Conservation (phyloP, 768 basidiomycete species). For the Hemileccinum impolitum region DNA sequence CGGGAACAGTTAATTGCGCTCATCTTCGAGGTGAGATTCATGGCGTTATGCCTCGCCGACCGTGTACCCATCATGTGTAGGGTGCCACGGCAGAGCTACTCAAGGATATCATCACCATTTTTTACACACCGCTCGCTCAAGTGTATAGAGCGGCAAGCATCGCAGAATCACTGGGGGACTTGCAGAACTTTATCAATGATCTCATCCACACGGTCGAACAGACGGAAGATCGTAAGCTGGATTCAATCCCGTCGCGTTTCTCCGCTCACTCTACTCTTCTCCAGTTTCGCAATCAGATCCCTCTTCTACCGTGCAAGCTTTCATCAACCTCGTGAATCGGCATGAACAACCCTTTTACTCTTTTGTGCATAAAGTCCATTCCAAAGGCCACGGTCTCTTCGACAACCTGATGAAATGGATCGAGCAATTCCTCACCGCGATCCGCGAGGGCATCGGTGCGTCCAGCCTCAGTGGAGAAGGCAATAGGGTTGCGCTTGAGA, state of each 20-base stretch:
- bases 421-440: slow-evolving; percentile 86
- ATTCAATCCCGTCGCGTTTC: not conserved
- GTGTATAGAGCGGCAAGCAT: slow-evolving; percentile 98
- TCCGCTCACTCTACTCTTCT: slow-evolving; percentile 1
- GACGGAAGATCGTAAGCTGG: slow-evolving; percentile 77
- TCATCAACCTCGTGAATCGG: slow-evolving; percentile 88
- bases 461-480: slow-evolving; percentile 4
- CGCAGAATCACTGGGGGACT: slow-evolving; percentile 84
- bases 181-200: slow-evolving; percentile 94
- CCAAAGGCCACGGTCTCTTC: slow-evolving; percentile 93
- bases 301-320: slow-evolving; percentile 81
- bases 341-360: slow-evolving; percentile 95
- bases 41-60: not conserved
- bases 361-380: slow-evolving; percentile 98
- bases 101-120: slow-evolving; percentile 98
- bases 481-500: slow-evolving; percentile 71
- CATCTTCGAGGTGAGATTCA: slow-evolving; percentile 81
- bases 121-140: slow-evolving; percentile 93
- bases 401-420: slow-evolving; percentile 95
- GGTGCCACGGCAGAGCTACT: slow-evolving; percentile 92
- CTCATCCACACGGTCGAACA: slow-evolving; percentile 91
- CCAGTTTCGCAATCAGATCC: slow-evolving; percentile 83
- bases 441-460: slow-evolving; percentile 82
- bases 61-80: slow-evolving; percentile 37
- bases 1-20: slow-evolving; percentile 89